Evolutionary conservation across 164 flowering plant species (phyloP).

Genomic region (Sedum album): DNA sequence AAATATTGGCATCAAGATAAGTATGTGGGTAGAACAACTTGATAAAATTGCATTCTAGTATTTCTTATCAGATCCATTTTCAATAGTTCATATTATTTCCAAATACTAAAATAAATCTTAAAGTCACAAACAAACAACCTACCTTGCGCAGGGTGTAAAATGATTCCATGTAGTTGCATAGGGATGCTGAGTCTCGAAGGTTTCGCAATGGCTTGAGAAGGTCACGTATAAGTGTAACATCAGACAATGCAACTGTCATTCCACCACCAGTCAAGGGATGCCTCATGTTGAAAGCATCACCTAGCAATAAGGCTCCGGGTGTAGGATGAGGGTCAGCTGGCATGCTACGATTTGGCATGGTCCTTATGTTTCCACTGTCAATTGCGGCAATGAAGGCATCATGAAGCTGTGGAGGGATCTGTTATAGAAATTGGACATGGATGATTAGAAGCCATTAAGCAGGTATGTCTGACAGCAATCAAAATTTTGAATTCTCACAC

Average conservation of each 20-base stretch:
- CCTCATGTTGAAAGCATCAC: constrained; percentile 54
- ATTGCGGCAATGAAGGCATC: constrained; percentile 36
- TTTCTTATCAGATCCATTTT: neutral
- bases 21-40: too few relatives aligned
- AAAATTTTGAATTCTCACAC: neutral
- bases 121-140: neutral
- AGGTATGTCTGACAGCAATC: neutral
- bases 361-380: constrained; percentile 35
- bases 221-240: constrained; percentile 37
- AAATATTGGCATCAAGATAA: too few relatives aligned
- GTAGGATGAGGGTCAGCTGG: constrained; percentile 44
- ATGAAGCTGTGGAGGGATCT: constrained; percentile 33
- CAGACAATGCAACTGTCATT: constrained; percentile 51
- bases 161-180: constrained; percentile 38
- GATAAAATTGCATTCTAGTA: too few relatives aligned
- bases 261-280: too few relatives aligned
- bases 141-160: constrained; percentile 55
- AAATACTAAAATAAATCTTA: constrained; percentile 7
- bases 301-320: constrained; percentile 45
- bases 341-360: too few relatives aligned
- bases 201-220: constrained; percentile 32
- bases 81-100: neutral
- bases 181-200: constrained; percentile 26
- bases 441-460: neutral
- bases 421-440: neutral